These are phyloP conservation scores for Candida nanaspora DNA, from an alignment of 805 yeast species.

Conservation along the genomic window DNA sequence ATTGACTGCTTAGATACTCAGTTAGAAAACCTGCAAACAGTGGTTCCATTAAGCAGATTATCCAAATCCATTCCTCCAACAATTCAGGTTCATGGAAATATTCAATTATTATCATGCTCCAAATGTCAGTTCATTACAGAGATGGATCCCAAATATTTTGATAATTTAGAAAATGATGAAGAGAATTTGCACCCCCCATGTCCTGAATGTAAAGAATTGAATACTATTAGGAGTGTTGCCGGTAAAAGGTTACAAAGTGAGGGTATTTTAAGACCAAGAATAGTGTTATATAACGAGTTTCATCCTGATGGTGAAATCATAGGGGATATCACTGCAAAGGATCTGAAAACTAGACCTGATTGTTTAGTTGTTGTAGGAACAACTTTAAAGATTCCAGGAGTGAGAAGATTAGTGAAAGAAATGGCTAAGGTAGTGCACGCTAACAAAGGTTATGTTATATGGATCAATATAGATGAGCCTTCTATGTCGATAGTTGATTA, in stretches of 20 bases:
- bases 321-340: slow-evolving; percentile 65
- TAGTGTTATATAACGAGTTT: slow-evolving; percentile 64
- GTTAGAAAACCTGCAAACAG: slow-evolving; percentile 41
- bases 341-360: slow-evolving; percentile 62
- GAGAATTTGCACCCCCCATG: slow-evolving; percentile 44
- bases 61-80: slow-evolving; percentile 38
- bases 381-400: slow-evolving; percentile 74
- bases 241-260: slow-evolving; percentile 60
- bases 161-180: slow-evolving; percentile 26
- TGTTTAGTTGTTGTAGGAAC: slow-evolving; percentile 81
- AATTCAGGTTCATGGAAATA: slow-evolving; percentile 81
- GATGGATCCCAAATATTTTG: slow-evolving; percentile 46
- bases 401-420: slow-evolving; percentile 51
- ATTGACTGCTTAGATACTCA: slow-evolving; percentile 74
- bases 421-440: slow-evolving; percentile 51
- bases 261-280: slow-evolving; percentile 58
- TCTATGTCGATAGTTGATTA: slow-evolving; percentile 39
- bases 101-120: slow-evolving; percentile 65
- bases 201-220: slow-evolving; percentile 55
- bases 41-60: slow-evolving; percentile 37
- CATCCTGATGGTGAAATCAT: slow-evolving; percentile 88
- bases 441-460: slow-evolving; percentile 50
- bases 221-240: slow-evolving; percentile 45
- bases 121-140: slow-evolving; percentile 58
- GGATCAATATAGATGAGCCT: slow-evolving; percentile 56